phyloP scores from a whole-genome alignment of 345 rosid species.

The Sisymbrium irio region DNA sequence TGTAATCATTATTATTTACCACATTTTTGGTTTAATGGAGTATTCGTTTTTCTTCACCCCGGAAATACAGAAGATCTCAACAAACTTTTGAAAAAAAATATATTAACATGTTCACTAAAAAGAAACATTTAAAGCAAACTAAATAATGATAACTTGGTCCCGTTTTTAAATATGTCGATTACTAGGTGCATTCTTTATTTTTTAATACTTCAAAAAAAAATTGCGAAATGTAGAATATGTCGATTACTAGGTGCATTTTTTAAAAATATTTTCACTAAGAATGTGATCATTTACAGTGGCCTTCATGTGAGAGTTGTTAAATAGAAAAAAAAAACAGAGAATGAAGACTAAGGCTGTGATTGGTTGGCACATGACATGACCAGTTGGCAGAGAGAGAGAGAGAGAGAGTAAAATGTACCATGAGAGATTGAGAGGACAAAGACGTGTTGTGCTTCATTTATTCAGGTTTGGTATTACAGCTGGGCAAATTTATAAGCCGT shows the following conservation, averaged over 20 bases:
- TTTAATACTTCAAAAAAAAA: too few relatives aligned
- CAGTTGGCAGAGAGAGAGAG: constrained; percentile 17
- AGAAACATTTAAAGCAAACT: too few relatives aligned
- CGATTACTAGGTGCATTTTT: too few relatives aligned
- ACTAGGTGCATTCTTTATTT: too few relatives aligned
- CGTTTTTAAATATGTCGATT: too few relatives aligned
- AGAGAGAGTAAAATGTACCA: constrained; percentile 2
- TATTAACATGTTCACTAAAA: too few relatives aligned
- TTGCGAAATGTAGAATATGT: too few relatives aligned
- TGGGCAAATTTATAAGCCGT: background rate
- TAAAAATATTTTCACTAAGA: too few relatives aligned
- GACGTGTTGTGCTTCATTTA: constrained; percentile 26
- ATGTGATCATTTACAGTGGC: background rate
- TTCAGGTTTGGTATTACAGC: constrained; percentile 26
- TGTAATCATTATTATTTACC: constrained; percentile 12
- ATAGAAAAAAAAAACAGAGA: background rate
- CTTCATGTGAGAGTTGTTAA: background rate
- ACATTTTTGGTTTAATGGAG: background rate
- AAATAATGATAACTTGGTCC: too few relatives aligned
- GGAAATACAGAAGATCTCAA: background rate
- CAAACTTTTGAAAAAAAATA: background rate
- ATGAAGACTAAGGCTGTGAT: constrained; percentile 9
- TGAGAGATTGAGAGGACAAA: constrained; percentile 12
- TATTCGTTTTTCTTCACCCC: background rate
- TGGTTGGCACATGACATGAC: constrained; percentile 28